A percentile compares a stretch with the other conserved stretches of the same genome.
Evolutionary conservation across 257 asterid species (phyloP).

Genomic region (Solanum dulcamara): DNA sequence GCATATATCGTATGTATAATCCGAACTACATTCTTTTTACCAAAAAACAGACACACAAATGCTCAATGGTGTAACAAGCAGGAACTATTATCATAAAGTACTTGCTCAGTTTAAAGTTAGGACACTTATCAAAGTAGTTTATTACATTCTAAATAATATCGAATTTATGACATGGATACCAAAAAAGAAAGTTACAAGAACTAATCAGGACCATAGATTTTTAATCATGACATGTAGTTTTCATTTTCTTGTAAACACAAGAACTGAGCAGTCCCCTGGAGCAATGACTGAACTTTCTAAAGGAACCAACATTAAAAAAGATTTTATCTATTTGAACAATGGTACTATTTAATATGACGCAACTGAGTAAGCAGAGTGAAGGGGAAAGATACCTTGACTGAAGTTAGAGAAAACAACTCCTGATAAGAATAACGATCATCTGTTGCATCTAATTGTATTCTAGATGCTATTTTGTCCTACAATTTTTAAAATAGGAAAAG

Average conservation of each 20-base stretch:
- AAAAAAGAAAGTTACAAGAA: too few relatives aligned
- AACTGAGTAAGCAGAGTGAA: background rate
- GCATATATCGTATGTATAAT: too few relatives aligned
- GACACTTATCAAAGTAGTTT: too few relatives aligned
- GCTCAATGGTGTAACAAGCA: too few relatives aligned
- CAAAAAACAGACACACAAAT: too few relatives aligned
- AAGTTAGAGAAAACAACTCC: background rate
- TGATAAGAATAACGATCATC: too few relatives aligned
- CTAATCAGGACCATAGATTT: background rate
- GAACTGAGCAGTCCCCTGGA: background rate
- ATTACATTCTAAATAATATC: too few relatives aligned
- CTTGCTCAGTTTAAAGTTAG: background rate
- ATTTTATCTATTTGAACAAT: too few relatives aligned
- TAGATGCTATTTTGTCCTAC: background rate
- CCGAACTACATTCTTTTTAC: too few relatives aligned
- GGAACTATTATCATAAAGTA: too few relatives aligned
- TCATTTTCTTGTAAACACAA: background rate
- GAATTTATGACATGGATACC: too few relatives aligned
- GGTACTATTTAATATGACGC: background rate
- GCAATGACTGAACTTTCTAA: background rate
- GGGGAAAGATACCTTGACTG: background rate
- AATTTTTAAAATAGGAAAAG: too few relatives aligned
- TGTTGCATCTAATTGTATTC: background rate
- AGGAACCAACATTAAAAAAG: background rate
- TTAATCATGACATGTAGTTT: background rate